These are phyloP conservation scores for Verticillium zaregamsianum DNA, from an alignment of 2,329 filamentous ascomycete species.

Conservation along the genomic window DNA sequence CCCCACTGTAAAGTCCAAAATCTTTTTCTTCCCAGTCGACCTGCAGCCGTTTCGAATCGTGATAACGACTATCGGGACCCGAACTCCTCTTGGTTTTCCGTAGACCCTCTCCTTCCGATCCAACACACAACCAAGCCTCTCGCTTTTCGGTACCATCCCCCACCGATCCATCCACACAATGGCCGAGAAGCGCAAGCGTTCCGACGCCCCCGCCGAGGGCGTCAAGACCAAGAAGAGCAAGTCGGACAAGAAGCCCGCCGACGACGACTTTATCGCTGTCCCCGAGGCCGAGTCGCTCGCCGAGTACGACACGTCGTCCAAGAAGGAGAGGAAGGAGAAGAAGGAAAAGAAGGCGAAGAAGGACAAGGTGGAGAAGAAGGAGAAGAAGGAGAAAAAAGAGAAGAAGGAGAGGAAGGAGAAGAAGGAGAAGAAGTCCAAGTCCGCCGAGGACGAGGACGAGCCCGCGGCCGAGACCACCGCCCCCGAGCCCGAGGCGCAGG, in stretches of 20 bases:
- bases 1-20: not conserved
- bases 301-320: constrained; percentile 7
- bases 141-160: not conserved
- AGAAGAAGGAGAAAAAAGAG: constrained; percentile 11
- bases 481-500: constrained; percentile 3
- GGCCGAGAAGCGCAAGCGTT: constrained; percentile 18
- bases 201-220: constrained; percentile 13
- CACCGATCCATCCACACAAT: not conserved
- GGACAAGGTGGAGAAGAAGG: constrained; percentile 12
- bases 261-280: constrained; percentile 12
- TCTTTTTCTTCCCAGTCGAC: not conserved
- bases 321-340: constrained; percentile 22
- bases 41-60: not conserved
- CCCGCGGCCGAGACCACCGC: constrained; percentile 5
- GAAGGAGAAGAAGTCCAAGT: constrained; percentile 29
- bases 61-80: not conserved
- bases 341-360: constrained; percentile 24
- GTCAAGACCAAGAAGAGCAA: constrained; percentile 10
- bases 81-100: not conserved
- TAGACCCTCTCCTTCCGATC: not conserved
- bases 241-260: constrained; percentile 18
- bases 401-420: constrained; percentile 21
- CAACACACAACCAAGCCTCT: not conserved
- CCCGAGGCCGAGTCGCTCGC: constrained; percentile 10
- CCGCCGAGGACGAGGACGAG: constrained; percentile 10